These are phyloP conservation scores for Penicillium waksmanii DNA, from an alignment of 495 filamentous ascomycete species.

Conservation along the genomic window DNA sequence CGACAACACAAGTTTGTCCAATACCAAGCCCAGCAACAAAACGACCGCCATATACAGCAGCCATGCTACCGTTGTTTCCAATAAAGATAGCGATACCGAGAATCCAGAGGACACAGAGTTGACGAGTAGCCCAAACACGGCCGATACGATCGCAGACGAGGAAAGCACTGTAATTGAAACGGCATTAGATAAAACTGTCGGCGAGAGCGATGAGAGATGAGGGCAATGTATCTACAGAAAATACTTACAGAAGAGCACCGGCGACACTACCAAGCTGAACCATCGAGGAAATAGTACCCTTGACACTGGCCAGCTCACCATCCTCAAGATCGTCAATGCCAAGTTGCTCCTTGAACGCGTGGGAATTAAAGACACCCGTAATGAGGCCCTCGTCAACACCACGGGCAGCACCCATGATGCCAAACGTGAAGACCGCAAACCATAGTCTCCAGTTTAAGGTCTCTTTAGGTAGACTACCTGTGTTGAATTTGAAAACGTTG, in stretches of 20 bases:
- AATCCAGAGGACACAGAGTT: constrained; percentile 61
- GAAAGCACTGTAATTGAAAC: no score
- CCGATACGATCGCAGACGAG: constrained; percentile 51
- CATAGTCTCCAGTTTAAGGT: constrained; percentile 54
- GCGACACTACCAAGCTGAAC: no score
- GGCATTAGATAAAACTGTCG: no score
- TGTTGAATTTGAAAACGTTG: no score
- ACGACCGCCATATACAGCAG: constrained; percentile 57
- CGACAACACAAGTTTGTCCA: constrained; percentile 62
- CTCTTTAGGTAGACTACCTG: no score
- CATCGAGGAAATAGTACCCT: no score
- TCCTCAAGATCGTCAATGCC: no score
- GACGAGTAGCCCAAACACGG: constrained; percentile 61
- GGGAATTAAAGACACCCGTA: constrained; percentile 54
- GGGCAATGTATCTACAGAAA: no score
- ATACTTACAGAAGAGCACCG: no score
- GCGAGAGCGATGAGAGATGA: no score
- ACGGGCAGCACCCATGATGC: constrained; percentile 61
- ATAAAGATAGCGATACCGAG: constrained; percentile 61
- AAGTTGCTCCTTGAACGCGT: constrained; percentile 17
- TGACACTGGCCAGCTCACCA: no score
- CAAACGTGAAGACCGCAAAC: constrained; percentile 59
- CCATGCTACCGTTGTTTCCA: constrained; percentile 52
- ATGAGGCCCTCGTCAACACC: constrained; percentile 65
- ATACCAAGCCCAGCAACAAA: constrained; percentile 63